These are phyloP conservation scores for Moringa oleifera DNA, from an alignment of 345 rosid genomes.

Conservation along the genomic window DNA sequence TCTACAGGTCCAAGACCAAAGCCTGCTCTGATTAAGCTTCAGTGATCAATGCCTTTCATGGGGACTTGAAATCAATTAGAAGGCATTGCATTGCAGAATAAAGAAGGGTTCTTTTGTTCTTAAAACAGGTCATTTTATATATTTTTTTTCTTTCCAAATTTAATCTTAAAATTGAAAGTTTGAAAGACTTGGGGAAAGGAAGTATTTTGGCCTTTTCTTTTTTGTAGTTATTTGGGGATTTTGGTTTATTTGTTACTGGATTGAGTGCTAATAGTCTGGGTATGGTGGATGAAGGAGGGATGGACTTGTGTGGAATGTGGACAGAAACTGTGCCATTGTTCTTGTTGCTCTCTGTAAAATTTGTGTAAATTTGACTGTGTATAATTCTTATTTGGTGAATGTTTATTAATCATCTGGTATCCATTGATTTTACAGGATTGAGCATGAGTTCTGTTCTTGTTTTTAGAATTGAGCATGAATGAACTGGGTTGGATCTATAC, in stretches of 20 bases:
- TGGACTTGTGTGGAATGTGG: slow-evolving; percentile 12
- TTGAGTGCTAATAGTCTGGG: not conserved
- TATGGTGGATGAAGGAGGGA: no score
- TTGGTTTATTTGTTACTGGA: not conserved
- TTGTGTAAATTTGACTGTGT: slow-evolving; percentile 11
- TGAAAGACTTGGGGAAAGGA: slow-evolving; percentile 14
- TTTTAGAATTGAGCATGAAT: no score
- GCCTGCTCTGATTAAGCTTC: slow-evolving; percentile 25
- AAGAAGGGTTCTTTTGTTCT: slow-evolving; percentile 15
- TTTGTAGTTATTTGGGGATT: slow-evolving; percentile 10
- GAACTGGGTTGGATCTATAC: no score
- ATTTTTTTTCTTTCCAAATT: not conserved
- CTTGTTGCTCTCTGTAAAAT: slow-evolving; percentile 10
- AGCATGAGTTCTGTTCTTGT: no score
- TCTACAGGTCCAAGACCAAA: slow-evolving; percentile 80
- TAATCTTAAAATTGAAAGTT: slow-evolving; percentile 7
- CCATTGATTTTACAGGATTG: not conserved
- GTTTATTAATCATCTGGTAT: not conserved
- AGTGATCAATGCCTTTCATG: not conserved
- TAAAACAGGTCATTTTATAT: not conserved
- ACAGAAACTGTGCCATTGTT: not conserved
- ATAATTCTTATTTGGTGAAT: not conserved
- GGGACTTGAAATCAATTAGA: slow-evolving; percentile 5
- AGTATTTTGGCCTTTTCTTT: slow-evolving; percentile 8
- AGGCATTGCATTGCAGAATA: slow-evolving; percentile 15